Evolutionary conservation across 805 yeast species (phyloP).

Genomic region (Pichia phayaonensis): DNA sequence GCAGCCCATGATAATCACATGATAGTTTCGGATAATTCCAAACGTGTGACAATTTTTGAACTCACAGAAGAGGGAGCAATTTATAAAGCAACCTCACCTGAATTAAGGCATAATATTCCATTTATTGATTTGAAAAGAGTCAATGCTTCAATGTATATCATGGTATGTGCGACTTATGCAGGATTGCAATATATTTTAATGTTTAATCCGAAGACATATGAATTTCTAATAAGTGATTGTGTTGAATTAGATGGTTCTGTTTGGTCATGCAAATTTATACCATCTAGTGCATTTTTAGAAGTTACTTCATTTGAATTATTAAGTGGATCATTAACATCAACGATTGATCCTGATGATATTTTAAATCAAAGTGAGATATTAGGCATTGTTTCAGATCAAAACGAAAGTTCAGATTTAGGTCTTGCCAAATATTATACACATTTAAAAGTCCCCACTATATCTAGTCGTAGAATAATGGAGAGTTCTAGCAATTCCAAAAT

Average conservation of each 20-base stretch:
- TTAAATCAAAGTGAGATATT: slow-evolving; percentile 22
- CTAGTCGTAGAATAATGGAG: slow-evolving; percentile 7
- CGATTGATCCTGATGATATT: slow-evolving; percentile 6
- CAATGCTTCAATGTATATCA: background rate
- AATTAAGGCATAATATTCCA: slow-evolving; percentile 49
- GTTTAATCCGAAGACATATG: too few relatives aligned
- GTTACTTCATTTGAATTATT: slow-evolving; percentile 42
- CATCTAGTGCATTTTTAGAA: slow-evolving; percentile 35
- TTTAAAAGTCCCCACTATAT: slow-evolving; percentile 21
- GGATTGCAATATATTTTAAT: slow-evolving; percentile 7
- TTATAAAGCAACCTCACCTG: slow-evolving; percentile 26
- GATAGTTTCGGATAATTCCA: slow-evolving; percentile 49
- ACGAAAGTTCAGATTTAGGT: slow-evolving; percentile 34
- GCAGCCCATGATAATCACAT: slow-evolving; percentile 38
- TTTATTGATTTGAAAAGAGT: slow-evolving; percentile 18
- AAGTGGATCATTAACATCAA: slow-evolving; percentile 36
- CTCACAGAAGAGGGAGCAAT: background rate
- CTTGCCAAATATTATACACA: slow-evolving; percentile 28
- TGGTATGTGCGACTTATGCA: slow-evolving; percentile 5
- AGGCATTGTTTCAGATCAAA: slow-evolving; percentile 33
- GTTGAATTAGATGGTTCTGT: background rate
- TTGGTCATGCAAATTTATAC: slow-evolving; percentile 23
- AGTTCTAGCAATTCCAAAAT: background rate
- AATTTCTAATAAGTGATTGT: slow-evolving; percentile 1
- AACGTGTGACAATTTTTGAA: slow-evolving; percentile 34